Percentiles rank a stretch among this genome's conserved stretches.
phyloP scores from a whole-genome alignment of 2,329 filamentous ascomycete species.

The Nannizzia gypsea region DNA sequence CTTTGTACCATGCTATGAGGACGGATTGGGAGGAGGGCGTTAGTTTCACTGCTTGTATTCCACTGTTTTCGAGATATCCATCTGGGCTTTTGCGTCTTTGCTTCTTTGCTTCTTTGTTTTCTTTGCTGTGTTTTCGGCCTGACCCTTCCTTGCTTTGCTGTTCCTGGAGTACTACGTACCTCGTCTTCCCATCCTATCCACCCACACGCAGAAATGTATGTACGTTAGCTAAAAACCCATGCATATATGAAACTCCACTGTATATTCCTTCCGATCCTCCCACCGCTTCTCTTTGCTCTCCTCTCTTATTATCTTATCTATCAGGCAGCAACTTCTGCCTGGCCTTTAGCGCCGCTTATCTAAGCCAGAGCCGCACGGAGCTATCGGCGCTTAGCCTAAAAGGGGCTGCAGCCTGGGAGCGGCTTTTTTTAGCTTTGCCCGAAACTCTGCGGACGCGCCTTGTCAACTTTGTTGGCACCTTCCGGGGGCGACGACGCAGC shows the following conservation, averaged over 20 bases:
- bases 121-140: not conserved
- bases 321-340: not conserved
- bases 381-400: slow-evolving; percentile 2
- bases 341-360: not conserved
- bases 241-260: not conserved
- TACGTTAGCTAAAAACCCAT: not conserved
- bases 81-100: not conserved
- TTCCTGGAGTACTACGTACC: not conserved
- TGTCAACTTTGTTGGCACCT: not conserved
- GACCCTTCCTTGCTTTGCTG: too few relatives aligned
- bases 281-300: not conserved
- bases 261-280: not conserved
- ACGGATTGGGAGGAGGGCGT: not conserved
- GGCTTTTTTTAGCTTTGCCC: too few relatives aligned
- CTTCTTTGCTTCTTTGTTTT: too few relatives aligned
- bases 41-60: not conserved
- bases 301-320: not conserved
- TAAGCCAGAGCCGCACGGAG: slow-evolving; percentile 1
- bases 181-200: not conserved
- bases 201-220: not conserved
- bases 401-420: slow-evolving; percentile 1
- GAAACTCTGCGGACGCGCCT: not conserved
- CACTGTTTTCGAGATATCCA: not conserved
- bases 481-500: too few relatives aligned
- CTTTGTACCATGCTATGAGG: not conserved